A percentile compares a stretch with the other conserved stretches of the same genome.
Evolutionary conservation across 257 asterid genomes (phyloP).

Genomic region (Prunella vulgaris): DNA sequence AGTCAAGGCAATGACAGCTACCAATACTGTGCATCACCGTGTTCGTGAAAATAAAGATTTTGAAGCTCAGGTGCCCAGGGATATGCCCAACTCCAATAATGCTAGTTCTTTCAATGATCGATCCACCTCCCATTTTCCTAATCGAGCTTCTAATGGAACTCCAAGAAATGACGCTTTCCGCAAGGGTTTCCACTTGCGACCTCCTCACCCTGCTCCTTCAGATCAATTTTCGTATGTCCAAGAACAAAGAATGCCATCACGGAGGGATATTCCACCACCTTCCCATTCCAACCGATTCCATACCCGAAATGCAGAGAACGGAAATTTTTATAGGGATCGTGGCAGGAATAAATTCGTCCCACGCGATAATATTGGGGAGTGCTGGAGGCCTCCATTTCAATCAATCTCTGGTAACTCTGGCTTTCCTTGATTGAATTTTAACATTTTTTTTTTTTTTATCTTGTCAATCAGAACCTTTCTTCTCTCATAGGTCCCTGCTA

Average conservation of each 20-base stretch:
- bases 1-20: constrained; percentile 22
- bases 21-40: constrained; percentile 40
- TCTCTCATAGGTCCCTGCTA: constrained; percentile 58
- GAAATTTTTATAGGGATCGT: constrained; percentile 48
- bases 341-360: constrained; percentile 48
- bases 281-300: constrained; percentile 57
- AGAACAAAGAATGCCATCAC: constrained; percentile 47
- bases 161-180: constrained; percentile 41
- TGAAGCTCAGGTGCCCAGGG: constrained; percentile 43
- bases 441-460: neutral
- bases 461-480: constrained; percentile 4
- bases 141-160: constrained; percentile 34
- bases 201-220: constrained; percentile 91
- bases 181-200: constrained; percentile 70
- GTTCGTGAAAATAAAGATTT: constrained; percentile 40
- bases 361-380: constrained; percentile 49
- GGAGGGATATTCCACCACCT: constrained; percentile 51
- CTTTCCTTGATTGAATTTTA: constrained; percentile 1
- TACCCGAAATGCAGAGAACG: constrained; percentile 48
- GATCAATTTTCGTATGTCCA: constrained; percentile 84
- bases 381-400: constrained; percentile 64
- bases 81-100: constrained; percentile 31
- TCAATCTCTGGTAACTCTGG: constrained; percentile 45
- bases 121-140: constrained; percentile 33
- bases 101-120: constrained; percentile 39